A percentile compares a stretch with the other conserved stretches of the same genome.
These are phyloP conservation scores for Ascochyta fabae DNA, from an alignment of 2,329 filamentous ascomycete species.

Conservation along the genomic window DNA sequence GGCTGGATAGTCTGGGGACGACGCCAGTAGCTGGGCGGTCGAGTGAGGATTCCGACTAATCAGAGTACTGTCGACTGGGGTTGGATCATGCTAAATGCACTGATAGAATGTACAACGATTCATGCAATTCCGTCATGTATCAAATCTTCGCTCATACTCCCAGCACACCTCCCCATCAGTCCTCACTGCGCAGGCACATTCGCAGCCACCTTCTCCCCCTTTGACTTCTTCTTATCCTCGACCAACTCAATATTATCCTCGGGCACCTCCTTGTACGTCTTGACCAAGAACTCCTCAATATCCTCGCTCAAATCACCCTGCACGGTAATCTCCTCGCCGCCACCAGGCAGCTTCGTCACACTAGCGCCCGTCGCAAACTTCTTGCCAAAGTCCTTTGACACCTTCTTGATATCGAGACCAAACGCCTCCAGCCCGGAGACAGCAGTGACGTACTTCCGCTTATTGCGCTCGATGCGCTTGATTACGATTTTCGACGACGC, in stretches of 20 bases:
- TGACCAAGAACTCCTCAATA: conserved; percentile 86
- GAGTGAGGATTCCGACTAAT: conserved; percentile 22
- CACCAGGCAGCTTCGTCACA: conserved; percentile 85
- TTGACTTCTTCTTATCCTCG: conserved; percentile 95
- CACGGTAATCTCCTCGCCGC: conserved; percentile 95
- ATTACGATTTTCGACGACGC: conserved; percentile 84
- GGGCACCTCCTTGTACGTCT: conserved; percentile 88
- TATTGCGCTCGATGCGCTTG: conserved; percentile 97
- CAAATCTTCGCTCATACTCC: too few relatives aligned
- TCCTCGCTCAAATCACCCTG: conserved; percentile 97
- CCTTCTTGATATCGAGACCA: conserved; percentile 91
- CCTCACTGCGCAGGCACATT: conserved; percentile 16
- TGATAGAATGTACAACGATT: too few relatives aligned
- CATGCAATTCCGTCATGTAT: too few relatives aligned
- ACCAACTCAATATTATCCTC: conserved; percentile 95
- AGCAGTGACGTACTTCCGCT: conserved; percentile 94
- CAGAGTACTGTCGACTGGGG: too few relatives aligned
- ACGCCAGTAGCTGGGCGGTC: conserved; percentile 40
- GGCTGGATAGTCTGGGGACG: conserved; percentile 47
- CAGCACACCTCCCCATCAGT: neutral
- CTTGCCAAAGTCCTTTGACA: conserved; percentile 96
- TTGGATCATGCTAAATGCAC: too few relatives aligned
- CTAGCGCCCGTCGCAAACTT: conserved; percentile 95
- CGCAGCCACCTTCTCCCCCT: conserved; percentile 20
- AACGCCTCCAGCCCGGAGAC: conserved; percentile 91